Percentiles rank a stretch among this genome's conserved stretches.
Conservation (phyloP, 768 basidiomycete species). For the Daedaleopsis sinensis region DNA sequence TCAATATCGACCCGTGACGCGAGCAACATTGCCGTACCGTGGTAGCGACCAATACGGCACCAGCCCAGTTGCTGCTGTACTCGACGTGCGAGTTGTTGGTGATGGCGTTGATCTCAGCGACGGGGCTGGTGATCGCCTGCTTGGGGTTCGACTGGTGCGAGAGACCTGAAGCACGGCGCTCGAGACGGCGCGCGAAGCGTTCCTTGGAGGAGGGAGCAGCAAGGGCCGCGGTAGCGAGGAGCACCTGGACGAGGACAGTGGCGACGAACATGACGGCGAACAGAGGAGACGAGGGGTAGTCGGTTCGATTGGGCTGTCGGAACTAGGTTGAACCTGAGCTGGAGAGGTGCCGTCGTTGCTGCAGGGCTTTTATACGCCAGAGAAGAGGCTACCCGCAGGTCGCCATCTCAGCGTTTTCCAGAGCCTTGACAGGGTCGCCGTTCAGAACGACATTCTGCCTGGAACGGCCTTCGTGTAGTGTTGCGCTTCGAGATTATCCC, state of each 20-base stretch:
- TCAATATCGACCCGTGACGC: background rate
- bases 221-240: constrained; percentile 25
- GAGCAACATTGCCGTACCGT: constrained; percentile 15
- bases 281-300: background rate
- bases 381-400: background rate
- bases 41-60: constrained; percentile 33
- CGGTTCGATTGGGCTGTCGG: background rate
- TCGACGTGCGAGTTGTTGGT: constrained; percentile 28
- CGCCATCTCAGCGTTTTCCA: too few relatives aligned
- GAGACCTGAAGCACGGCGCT: constrained; percentile 19
- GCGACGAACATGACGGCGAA: constrained; percentile 18
- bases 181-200: constrained; percentile 21
- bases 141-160: constrained; percentile 7
- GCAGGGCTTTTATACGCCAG: background rate
- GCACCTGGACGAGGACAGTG: constrained; percentile 22
- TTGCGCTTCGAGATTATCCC: constrained; percentile 1
- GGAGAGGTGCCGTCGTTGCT: background rate
- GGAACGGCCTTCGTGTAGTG: background rate
- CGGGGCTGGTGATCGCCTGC: background rate
- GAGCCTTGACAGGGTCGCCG: too few relatives aligned
- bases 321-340: background rate
- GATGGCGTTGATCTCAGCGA: constrained; percentile 4
- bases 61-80: constrained; percentile 41
- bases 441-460: constrained; percentile 1
- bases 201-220: constrained; percentile 18